phyloP scores from a whole-genome alignment of 768 basidiomycete species.

The Gloeopeniophorella convolvens region DNA sequence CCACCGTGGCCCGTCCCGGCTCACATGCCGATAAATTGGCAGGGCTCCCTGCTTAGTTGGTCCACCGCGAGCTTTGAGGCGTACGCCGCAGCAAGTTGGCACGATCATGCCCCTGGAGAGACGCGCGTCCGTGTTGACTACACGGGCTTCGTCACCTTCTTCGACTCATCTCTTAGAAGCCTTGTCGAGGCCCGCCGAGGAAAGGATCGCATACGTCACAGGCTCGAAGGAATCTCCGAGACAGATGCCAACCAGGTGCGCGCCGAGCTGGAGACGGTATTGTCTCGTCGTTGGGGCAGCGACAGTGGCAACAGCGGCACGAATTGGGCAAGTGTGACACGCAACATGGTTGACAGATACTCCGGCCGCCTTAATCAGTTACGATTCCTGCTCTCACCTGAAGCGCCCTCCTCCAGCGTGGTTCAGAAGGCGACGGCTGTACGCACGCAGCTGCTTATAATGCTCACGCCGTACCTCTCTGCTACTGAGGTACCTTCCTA shows the following conservation, averaged over 20 bases:
- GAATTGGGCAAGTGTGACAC: constrained; percentile 38
- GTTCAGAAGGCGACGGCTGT: not conserved
- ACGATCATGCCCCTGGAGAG: constrained; percentile 39
- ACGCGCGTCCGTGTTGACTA: constrained; percentile 38
- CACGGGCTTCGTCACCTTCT: constrained; percentile 37
- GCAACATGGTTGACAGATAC: constrained; percentile 37
- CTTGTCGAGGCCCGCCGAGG: constrained; percentile 29
- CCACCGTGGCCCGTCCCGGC: not conserved
- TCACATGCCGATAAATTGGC: constrained; percentile 12
- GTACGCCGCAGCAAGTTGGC: constrained; percentile 35
- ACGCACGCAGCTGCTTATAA: constrained; percentile 12
- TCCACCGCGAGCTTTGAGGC: constrained; percentile 11
- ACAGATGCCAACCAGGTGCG: constrained; percentile 26
- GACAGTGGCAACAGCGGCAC: constrained; percentile 31
- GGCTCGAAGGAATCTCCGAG: constrained; percentile 28
- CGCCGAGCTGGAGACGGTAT: constrained; percentile 25
- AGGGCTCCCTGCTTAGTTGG: not conserved
- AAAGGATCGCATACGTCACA: constrained; percentile 32
- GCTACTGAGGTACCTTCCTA: constrained; percentile 8
- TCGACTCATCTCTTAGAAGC: constrained; percentile 34
- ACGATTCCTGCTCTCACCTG: constrained; percentile 29
- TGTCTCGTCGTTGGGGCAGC: constrained; percentile 16
- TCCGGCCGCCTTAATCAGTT: constrained; percentile 36
- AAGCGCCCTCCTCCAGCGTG: constrained; percentile 9
- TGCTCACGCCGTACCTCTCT: constrained; percentile 28